Percentiles rank a stretch among this genome's conserved stretches.
Evolutionary conservation across 495 filamentous ascomycete genomes (phyloP).

Genomic region (Podospora bellae-mahoneyi): DNA sequence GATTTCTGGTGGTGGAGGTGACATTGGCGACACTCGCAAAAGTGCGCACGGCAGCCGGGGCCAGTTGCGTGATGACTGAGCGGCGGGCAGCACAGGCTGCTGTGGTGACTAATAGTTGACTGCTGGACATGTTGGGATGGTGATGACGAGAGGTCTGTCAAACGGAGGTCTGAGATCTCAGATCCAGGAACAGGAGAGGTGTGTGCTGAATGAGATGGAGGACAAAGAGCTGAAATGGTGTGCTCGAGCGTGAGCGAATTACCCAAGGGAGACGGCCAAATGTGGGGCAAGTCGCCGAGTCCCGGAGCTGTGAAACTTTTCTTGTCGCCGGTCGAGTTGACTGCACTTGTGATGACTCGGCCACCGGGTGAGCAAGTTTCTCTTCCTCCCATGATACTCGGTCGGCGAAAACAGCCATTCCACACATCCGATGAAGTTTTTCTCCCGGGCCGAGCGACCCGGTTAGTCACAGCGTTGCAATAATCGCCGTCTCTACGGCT

Average conservation of each 20-base stretch:
- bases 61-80: background rate
- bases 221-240: constrained; percentile 2
- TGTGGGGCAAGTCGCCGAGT: constrained; percentile 3
- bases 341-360: background rate
- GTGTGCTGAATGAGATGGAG: background rate
- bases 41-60: constrained; percentile 13
- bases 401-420: background rate
- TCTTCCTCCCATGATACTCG: background rate
- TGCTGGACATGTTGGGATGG: constrained; percentile 13
- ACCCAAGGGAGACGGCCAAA: background rate
- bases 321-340: too few species aligned
- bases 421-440: background rate
- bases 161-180: background rate
- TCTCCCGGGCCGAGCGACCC: background rate
- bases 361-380: background rate
- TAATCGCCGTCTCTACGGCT: background rate
- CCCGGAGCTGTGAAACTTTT: background rate
- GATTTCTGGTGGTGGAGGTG: constrained; percentile 36
- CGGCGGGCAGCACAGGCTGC: constrained; percentile 1
- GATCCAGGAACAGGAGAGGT: background rate
- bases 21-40: constrained; percentile 42
- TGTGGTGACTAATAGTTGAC: constrained; percentile 15
- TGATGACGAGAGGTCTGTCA: background rate
- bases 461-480: background rate
- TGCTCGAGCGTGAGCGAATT: constrained; percentile 7